Evolutionary conservation across 225 moss, liverwort and hornwort species (phyloP).

Genomic region (Polytrichum commune): DNA sequence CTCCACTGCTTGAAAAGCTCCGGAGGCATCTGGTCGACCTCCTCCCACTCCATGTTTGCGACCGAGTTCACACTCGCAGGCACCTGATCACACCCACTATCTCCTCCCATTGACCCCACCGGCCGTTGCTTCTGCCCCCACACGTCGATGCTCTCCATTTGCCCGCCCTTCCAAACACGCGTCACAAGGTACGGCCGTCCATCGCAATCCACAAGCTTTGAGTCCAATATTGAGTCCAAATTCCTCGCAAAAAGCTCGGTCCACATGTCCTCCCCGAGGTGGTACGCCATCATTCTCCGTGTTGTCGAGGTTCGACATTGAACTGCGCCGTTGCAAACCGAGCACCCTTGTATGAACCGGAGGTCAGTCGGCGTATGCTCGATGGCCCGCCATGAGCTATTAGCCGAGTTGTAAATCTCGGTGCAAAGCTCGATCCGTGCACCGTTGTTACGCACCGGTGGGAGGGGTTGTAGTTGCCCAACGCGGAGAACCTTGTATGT

Average conservation of each 20-base stretch:
- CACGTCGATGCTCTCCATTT: conserved; percentile 63
- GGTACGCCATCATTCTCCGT: conserved; percentile 47
- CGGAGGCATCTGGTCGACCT: conserved; percentile 50
- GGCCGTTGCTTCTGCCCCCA: conserved; percentile 44
- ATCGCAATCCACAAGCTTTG: conserved; percentile 59
- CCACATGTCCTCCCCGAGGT: conserved; percentile 29
- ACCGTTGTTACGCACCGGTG: conserved; percentile 50
- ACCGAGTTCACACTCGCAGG: conserved; percentile 10
- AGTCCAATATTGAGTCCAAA: conserved; percentile 47
- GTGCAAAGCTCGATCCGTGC: conserved; percentile 54
- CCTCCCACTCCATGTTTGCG: conserved; percentile 55
- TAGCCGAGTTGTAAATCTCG: conserved; percentile 41
- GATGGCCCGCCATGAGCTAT: conserved; percentile 31
- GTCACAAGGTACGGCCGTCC: conserved; percentile 49
- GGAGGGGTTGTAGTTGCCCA: conserved; percentile 48
- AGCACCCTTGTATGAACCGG: conserved; percentile 50
- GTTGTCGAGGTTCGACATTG: conserved; percentile 63
- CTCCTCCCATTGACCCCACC: not conserved
- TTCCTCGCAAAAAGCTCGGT: conserved; percentile 47
- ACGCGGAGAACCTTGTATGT: conserved; percentile 49
- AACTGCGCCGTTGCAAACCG: conserved; percentile 39
- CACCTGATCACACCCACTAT: not conserved
- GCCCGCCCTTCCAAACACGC: conserved; percentile 56
- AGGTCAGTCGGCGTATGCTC: conserved; percentile 53
- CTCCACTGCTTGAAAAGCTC: conserved; percentile 50